These are phyloP conservation scores for Pezicula neosporulosa DNA, from an alignment of 2,329 filamentous ascomycete genomes.

Conservation along the genomic window DNA sequence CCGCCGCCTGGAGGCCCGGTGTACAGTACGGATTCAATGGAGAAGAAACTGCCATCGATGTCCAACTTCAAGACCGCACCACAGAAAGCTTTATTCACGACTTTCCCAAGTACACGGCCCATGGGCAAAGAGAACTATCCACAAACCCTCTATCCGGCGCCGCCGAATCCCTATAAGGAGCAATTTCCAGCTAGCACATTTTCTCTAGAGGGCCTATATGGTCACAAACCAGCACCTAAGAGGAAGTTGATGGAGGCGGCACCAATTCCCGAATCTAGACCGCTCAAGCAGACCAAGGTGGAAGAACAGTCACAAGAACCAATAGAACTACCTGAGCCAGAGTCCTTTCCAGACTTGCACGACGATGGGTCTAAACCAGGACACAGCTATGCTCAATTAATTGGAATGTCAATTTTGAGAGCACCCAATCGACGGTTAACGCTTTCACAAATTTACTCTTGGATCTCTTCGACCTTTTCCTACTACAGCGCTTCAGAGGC, in stretches of 20 bases:
- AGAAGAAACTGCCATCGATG: slow-evolving; percentile 60
- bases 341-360: slow-evolving; percentile 73
- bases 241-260: slow-evolving; percentile 70
- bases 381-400: slow-evolving; percentile 91
- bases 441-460: slow-evolving; percentile 95
- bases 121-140: slow-evolving; percentile 55
- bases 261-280: slow-evolving; percentile 65
- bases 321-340: slow-evolving; percentile 30
- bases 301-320: slow-evolving; percentile 15
- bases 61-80: slow-evolving; percentile 56
- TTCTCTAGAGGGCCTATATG: slow-evolving; percentile 48
- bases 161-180: slow-evolving; percentile 33
- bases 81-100: slow-evolving; percentile 48
- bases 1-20: slow-evolving; percentile 55
- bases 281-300: slow-evolving; percentile 62
- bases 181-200: slow-evolving; percentile 34
- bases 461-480: slow-evolving; percentile 93
- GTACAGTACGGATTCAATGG: slow-evolving; percentile 62
- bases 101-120: slow-evolving; percentile 29
- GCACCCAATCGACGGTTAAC: slow-evolving; percentile 81
- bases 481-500: slow-evolving; percentile 84
- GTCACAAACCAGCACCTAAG: slow-evolving; percentile 49
- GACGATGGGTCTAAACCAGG: slow-evolving; percentile 88
- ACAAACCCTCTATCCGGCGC: slow-evolving; percentile 43
- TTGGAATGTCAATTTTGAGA: slow-evolving; percentile 93